phyloP scores from a whole-genome alignment of 1,284 basidiomycete genomes.

The Trametes pubescens region DNA sequence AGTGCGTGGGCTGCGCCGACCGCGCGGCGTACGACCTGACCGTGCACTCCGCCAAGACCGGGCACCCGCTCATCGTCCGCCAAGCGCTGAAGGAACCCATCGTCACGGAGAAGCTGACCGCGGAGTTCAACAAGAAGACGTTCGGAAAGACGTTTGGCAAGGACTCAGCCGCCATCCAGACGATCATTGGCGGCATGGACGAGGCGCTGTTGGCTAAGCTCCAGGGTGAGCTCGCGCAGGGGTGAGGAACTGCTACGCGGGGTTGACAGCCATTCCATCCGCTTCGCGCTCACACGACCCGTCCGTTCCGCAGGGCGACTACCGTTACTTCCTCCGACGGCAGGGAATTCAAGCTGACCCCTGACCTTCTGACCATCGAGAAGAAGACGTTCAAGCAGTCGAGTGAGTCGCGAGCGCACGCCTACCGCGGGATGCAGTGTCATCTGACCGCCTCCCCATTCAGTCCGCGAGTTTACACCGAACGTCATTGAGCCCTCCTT shows the following conservation, averaged over 20 bases:
- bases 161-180: slow-evolving; percentile 80
- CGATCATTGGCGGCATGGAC: slow-evolving; percentile 72
- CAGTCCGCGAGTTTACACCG: slow-evolving; percentile 94
- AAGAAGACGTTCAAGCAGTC: slow-evolving; percentile 91
- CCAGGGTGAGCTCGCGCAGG: slow-evolving; percentile 79
- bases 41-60: slow-evolving; percentile 65
- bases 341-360: slow-evolving; percentile 75
- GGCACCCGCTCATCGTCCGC: slow-evolving; percentile 81
- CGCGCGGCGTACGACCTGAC: slow-evolving; percentile 93
- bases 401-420: slow-evolving; percentile 57
- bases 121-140: slow-evolving; percentile 88
- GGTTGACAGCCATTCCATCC: slow-evolving; percentile 29
- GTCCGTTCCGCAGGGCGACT: slow-evolving; percentile 49
- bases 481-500: slow-evolving; percentile 99
- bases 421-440: slow-evolving; percentile 26
- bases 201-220: slow-evolving; percentile 76
- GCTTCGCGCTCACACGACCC: slow-evolving; percentile 33
- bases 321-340: slow-evolving; percentile 65
- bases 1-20: slow-evolving; percentile 99
- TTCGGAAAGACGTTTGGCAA: slow-evolving; percentile 93
- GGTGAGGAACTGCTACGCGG: slow-evolving; percentile 55
- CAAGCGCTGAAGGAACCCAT: slow-evolving; percentile 87
- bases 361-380: slow-evolving; percentile 83
- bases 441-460: slow-evolving; percentile 41
- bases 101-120: slow-evolving; percentile 75